phyloP scores from a whole-genome alignment of 306 rosid species.

The Purshia tridentata region DNA sequence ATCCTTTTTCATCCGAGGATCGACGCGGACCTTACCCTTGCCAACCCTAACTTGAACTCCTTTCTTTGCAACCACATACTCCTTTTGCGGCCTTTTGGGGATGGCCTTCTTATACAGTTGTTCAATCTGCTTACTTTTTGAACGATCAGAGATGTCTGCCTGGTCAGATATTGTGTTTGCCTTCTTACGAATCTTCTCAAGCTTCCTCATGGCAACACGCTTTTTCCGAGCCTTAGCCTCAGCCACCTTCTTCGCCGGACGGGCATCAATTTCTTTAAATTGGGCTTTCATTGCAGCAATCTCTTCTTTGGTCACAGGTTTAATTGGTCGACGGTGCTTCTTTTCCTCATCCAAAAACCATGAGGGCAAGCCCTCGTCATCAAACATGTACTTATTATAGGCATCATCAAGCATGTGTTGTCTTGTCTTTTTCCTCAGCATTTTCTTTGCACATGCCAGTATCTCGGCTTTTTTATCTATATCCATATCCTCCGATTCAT shows the following conservation, averaged over 20 bases:
- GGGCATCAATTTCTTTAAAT: slow-evolving; percentile 71
- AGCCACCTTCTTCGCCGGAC: slow-evolving; percentile 68
- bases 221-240: slow-evolving; percentile 74
- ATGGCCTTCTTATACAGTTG: slow-evolving; percentile 65
- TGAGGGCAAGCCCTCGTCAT: slow-evolving; percentile 75
- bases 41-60: slow-evolving; percentile 84
- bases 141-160: slow-evolving; percentile 75
- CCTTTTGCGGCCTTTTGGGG: slow-evolving; percentile 76
- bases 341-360: slow-evolving; percentile 93
- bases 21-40: slow-evolving; percentile 75
- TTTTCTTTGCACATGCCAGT: slow-evolving; percentile 77
- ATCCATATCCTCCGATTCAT: slow-evolving; percentile 55
- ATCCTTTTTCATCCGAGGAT: slow-evolving; percentile 87
- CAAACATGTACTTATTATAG: slow-evolving; percentile 76
- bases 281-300: slow-evolving; percentile 80
- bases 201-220: slow-evolving; percentile 73
- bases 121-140: slow-evolving; percentile 86
- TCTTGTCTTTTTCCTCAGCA: slow-evolving; percentile 76
- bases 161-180: slow-evolving; percentile 91
- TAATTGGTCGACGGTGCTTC: slow-evolving; percentile 60
- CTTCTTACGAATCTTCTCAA: slow-evolving; percentile 91
- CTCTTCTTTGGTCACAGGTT: slow-evolving; percentile 87
- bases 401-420: slow-evolving; percentile 74
- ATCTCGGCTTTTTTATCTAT: slow-evolving; percentile 62
- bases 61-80: slow-evolving; percentile 93